phyloP scores from a whole-genome alignment of 2,329 filamentous ascomycete genomes.

The Neocatenulostroma microsporum region DNA sequence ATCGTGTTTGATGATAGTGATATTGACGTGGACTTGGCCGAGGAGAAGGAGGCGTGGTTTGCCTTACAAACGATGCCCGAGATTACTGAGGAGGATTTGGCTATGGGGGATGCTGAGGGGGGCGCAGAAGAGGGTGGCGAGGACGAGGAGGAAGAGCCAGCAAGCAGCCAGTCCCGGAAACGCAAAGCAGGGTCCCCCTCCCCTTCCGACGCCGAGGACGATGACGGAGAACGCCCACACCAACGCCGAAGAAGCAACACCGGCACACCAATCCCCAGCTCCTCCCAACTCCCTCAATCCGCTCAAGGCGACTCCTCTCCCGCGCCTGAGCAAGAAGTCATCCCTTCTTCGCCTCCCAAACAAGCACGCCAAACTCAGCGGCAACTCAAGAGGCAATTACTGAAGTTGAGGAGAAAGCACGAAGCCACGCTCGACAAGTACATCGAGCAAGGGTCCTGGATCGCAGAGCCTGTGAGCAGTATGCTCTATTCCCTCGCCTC shows the following conservation, averaged over 20 bases:
- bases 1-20: slow-evolving; percentile 95
- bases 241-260: slow-evolving; percentile 84
- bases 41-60: slow-evolving; percentile 74
- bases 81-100: slow-evolving; percentile 64
- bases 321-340: too few relatives aligned
- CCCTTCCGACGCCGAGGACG: slow-evolving; percentile 60
- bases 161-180: slow-evolving; percentile 52
- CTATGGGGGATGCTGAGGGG: slow-evolving; percentile 52
- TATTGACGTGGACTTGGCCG: slow-evolving; percentile 70
- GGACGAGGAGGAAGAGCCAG: slow-evolving; percentile 23
- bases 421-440: slow-evolving; percentile 70
- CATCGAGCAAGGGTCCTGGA: slow-evolving; percentile 79
- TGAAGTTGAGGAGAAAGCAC: slow-evolving; percentile 69
- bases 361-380: slow-evolving; percentile 61
- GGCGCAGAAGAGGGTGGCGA: slow-evolving; percentile 41
- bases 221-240: slow-evolving; percentile 58
- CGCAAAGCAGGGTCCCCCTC: slow-evolving; percentile 66
- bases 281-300: slow-evolving; percentile 36
- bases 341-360: slow-evolving; percentile 50
- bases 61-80: slow-evolving; percentile 85
- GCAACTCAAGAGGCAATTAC: slow-evolving; percentile 61
- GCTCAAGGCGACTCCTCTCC: too few relatives aligned
- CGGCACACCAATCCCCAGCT: slow-evolving; percentile 60
- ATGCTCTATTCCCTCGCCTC: slow-evolving; percentile 92
- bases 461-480: slow-evolving; percentile 89